phyloP scores from a whole-genome alignment of 1,139 yeast species.

The Kurtzmaniella natalensis region DNA sequence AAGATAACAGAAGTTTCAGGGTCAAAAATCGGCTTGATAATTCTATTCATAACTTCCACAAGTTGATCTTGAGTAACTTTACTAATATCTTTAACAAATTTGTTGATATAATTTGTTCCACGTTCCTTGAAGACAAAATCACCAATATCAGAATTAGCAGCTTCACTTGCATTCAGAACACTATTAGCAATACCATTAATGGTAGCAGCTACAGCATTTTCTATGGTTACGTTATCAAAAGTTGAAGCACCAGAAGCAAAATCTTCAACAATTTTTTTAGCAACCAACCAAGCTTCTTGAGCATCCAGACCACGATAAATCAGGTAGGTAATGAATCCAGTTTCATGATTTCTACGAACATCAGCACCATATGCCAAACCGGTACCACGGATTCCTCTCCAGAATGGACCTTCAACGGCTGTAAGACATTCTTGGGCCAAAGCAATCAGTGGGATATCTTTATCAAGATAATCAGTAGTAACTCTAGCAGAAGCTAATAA shows the following conservation, averaged over 20 bases:
- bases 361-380: slow-evolving; percentile 92
- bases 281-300: slow-evolving; percentile 63
- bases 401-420: slow-evolving; percentile 94
- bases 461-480: slow-evolving; percentile 59
- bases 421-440: slow-evolving; percentile 75
- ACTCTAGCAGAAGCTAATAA: slow-evolving; percentile 57
- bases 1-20: slow-evolving; percentile 55
- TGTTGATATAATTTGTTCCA: slow-evolving; percentile 58
- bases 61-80: slow-evolving; percentile 56
- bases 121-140: slow-evolving; percentile 66
- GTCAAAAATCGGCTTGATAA: slow-evolving; percentile 61
- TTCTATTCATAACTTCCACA: slow-evolving; percentile 49
- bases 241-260: slow-evolving; percentile 48
- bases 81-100: slow-evolving; percentile 45
- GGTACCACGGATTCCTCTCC: slow-evolving; percentile 94
- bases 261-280: slow-evolving; percentile 61
- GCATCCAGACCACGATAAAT: slow-evolving; percentile 86
- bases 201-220: slow-evolving; percentile 72
- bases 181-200: slow-evolving; percentile 66
- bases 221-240: slow-evolving; percentile 57
- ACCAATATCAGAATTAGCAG: slow-evolving; percentile 62
- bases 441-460: slow-evolving; percentile 67
- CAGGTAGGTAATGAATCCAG: slow-evolving; percentile 61
- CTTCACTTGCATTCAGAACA: slow-evolving; percentile 55
- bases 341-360: slow-evolving; percentile 55